phyloP scores from a whole-genome alignment of 192 early-diverging fungal species.

The Paraglomus occultum region DNA sequence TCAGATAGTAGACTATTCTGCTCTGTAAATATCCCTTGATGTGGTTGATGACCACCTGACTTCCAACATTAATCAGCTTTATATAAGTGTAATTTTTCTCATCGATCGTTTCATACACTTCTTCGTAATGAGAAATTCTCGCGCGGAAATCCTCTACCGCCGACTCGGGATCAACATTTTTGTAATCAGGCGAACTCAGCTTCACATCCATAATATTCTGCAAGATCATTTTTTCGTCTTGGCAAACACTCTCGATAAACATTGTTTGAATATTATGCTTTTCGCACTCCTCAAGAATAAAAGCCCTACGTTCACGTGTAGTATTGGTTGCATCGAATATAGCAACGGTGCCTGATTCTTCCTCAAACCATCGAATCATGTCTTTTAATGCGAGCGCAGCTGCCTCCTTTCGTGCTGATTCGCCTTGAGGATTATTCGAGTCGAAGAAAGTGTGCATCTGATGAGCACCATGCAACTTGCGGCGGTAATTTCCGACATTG shows the following conservation, averaged over 20 bases:
- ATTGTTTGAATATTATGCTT: constrained; percentile 83
- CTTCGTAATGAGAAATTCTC: constrained; percentile 90
- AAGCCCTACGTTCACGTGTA: constrained; percentile 74
- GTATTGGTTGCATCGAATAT: constrained; percentile 99
- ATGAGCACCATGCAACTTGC: constrained; percentile 80
- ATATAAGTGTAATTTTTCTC: constrained; percentile 80
- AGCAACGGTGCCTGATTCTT: constrained; percentile 79
- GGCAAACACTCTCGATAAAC: constrained; percentile 96
- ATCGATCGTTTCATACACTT: constrained; percentile 85
- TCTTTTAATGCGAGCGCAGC: constrained; percentile 84
- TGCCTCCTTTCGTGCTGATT: constrained; percentile 72
- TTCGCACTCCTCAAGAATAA: constrained; percentile 69
- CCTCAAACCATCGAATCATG: constrained; percentile 90
- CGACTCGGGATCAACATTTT: constrained; percentile 77
- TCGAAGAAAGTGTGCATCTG: constrained; percentile 90
- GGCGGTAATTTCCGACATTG: constrained; percentile 98
- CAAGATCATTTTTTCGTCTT: constrained; percentile 82
- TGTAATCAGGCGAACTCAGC: constrained; percentile 92
- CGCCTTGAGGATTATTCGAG: constrained; percentile 71
- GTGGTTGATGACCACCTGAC: constrained; percentile 88
- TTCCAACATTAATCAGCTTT: constrained; percentile 94
- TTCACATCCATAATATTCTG: constrained; percentile 97
- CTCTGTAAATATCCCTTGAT: constrained; percentile 95
- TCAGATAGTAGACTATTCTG: constrained; percentile 96
- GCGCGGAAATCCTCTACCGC: constrained; percentile 91